These are phyloP conservation scores for Chalciporus sphaerocephalus DNA, from an alignment of 768 basidiomycete species.

Conservation along the genomic window DNA sequence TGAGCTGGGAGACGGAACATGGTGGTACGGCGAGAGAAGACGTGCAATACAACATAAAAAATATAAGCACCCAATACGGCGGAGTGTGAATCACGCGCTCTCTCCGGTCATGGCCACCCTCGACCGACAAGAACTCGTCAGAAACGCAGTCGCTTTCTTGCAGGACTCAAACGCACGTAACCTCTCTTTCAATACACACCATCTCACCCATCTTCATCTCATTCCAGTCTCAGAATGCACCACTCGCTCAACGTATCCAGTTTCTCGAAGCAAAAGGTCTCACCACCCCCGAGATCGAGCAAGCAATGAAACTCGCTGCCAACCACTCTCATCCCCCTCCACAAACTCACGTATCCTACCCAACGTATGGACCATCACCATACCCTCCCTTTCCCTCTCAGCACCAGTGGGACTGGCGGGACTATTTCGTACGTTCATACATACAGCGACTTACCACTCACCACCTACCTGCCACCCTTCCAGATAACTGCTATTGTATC, in stretches of 20 bases:
- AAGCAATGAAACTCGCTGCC: constrained; percentile 66
- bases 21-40: constrained; percentile 4
- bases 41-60: background rate
- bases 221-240: constrained; percentile 66
- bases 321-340: constrained; percentile 17
- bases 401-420: constrained; percentile 86
- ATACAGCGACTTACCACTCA: background rate
- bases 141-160: constrained; percentile 81
- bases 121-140: constrained; percentile 70
- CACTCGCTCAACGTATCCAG: constrained; percentile 79
- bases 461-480: constrained; percentile 17
- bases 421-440: constrained; percentile 79
- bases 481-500: constrained; percentile 93
- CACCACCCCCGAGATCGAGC: constrained; percentile 76
- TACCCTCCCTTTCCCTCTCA: constrained; percentile 36
- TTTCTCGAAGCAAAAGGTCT: constrained; percentile 97
- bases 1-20: constrained; percentile 33
- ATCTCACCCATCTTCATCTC: constrained; percentile 2
- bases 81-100: constrained; percentile 25
- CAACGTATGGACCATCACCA: constrained; percentile 43
- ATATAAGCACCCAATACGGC: constrained; percentile 6
- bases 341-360: constrained; percentile 29
- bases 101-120: constrained; percentile 38
- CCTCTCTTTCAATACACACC: background rate
- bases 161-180: constrained; percentile 70